These are phyloP conservation scores for Colletotrichum liaoningense DNA, from an alignment of 2,329 filamentous ascomycete species.

Conservation along the genomic window DNA sequence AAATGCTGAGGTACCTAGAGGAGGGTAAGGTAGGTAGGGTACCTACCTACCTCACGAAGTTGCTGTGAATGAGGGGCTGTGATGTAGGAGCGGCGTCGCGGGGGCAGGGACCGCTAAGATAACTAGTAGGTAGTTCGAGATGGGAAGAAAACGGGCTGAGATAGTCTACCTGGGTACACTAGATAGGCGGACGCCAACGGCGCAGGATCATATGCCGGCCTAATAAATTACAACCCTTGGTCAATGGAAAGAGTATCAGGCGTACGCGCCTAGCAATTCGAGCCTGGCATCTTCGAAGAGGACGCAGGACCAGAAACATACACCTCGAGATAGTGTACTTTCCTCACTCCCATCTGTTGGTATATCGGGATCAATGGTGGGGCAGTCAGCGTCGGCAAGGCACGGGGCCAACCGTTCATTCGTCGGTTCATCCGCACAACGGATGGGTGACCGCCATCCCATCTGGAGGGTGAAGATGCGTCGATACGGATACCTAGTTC, in stretches of 20 bases:
- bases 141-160: neutral
- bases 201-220: neutral
- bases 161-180: neutral
- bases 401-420: conserved; percentile 1
- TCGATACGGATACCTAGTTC: no score
- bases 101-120: neutral
- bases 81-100: neutral
- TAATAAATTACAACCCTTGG: neutral
- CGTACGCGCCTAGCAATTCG: neutral
- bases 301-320: neutral
- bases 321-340: neutral
- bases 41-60: neutral
- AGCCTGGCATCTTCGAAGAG: neutral
- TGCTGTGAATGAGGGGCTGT: neutral
- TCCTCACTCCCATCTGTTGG: neutral
- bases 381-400: neutral
- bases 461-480: no score
- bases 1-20: no score
- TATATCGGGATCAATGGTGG: neutral
- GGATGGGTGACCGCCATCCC: neutral
- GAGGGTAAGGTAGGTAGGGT: neutral
- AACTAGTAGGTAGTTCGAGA: neutral
- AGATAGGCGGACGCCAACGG: neutral
- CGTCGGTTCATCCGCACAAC: conserved; percentile 6
- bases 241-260: neutral